Conservation (phyloP, 2,329 filamentous ascomycete genomes). For the Cytospora schulzeri region DNA sequence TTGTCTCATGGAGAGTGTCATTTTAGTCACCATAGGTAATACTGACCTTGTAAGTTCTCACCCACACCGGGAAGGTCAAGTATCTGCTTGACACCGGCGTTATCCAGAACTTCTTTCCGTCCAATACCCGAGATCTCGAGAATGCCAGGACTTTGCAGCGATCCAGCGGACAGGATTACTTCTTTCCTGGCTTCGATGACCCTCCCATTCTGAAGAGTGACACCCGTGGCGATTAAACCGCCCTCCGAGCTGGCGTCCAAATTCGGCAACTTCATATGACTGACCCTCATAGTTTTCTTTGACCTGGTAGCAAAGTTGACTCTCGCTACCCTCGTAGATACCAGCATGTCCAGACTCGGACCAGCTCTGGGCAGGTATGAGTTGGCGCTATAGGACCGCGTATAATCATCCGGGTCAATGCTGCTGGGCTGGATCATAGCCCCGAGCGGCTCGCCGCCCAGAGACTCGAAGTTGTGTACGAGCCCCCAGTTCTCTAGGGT, state of each 20-base stretch:
- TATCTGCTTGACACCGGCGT: slow-evolving; percentile 43
- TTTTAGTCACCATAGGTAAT: too few relatives aligned
- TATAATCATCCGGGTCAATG: slow-evolving; percentile 49
- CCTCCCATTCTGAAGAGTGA: slow-evolving; percentile 33
- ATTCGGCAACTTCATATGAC: slow-evolving; percentile 31
- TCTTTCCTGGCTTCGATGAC: slow-evolving; percentile 41
- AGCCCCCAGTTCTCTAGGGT: slow-evolving; percentile 50
- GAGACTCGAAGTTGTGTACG: slow-evolving; percentile 44
- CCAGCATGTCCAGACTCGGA: slow-evolving; percentile 44
- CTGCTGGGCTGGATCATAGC: slow-evolving; percentile 53
- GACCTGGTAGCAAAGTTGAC: slow-evolving; percentile 38
- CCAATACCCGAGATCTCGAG: slow-evolving; percentile 43
- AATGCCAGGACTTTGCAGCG: slow-evolving; percentile 42
- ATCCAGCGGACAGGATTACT: slow-evolving; percentile 48
- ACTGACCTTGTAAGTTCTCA: slow-evolving; percentile 52
- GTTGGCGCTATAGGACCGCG: slow-evolving; percentile 49
- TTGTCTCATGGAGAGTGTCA: too few relatives aligned
- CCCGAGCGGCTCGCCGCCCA: slow-evolving; percentile 53
- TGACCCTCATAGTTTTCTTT: slow-evolving; percentile 21
- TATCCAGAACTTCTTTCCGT: slow-evolving; percentile 44
- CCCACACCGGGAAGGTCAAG: slow-evolving; percentile 51
- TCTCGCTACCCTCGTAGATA: slow-evolving; percentile 41
- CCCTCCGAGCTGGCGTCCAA: slow-evolving; percentile 21
- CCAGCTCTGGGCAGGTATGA: slow-evolving; percentile 46
- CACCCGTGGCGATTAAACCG: slow-evolving; percentile 29